phyloP scores from a whole-genome alignment of 768 basidiomycete species.

The Russula emetica region DNA sequence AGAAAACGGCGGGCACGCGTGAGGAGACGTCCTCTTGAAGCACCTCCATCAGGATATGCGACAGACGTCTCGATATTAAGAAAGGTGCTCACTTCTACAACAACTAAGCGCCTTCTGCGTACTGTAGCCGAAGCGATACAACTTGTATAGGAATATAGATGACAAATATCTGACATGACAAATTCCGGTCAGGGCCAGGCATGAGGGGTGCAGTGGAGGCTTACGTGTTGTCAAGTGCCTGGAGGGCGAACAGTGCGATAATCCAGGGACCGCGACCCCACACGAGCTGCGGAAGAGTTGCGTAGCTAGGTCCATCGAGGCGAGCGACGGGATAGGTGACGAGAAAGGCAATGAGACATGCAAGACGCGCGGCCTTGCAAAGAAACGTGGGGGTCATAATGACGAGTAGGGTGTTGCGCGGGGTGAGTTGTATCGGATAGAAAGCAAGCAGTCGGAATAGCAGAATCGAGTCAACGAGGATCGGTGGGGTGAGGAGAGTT shows the following conservation, averaged over 20 bases:
- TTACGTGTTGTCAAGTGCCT: slow-evolving; percentile 26
- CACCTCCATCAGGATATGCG: neutral
- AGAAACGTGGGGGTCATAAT: slow-evolving; percentile 14
- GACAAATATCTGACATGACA: slow-evolving; percentile 21
- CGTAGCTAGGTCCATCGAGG: slow-evolving; percentile 9
- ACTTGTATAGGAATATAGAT: slow-evolving; percentile 25
- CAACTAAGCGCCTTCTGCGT: slow-evolving; percentile 16
- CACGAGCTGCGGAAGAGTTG: slow-evolving; percentile 12
- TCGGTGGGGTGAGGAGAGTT: slow-evolving; percentile 18
- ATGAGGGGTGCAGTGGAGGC: neutral
- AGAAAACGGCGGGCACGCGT: slow-evolving; percentile 25
- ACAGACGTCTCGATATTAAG: neutral
- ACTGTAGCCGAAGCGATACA: slow-evolving; percentile 19
- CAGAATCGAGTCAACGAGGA: slow-evolving; percentile 25
- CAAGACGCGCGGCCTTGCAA: slow-evolving; percentile 19
- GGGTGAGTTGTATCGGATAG: slow-evolving; percentile 24
- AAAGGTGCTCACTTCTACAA: slow-evolving; percentile 10
- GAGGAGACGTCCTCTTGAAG: slow-evolving; percentile 18
- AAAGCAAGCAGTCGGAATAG: slow-evolving; percentile 27
- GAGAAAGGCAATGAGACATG: slow-evolving; percentile 21
- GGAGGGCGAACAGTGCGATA: slow-evolving; percentile 17
- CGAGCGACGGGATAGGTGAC: slow-evolving; percentile 19
- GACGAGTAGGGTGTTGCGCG: slow-evolving; percentile 14
- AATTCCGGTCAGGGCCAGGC: neutral
- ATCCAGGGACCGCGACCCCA: slow-evolving; percentile 27